Conservation (phyloP, 352 stramenopile species). For the Pelagophyceae sp. region DNA sequence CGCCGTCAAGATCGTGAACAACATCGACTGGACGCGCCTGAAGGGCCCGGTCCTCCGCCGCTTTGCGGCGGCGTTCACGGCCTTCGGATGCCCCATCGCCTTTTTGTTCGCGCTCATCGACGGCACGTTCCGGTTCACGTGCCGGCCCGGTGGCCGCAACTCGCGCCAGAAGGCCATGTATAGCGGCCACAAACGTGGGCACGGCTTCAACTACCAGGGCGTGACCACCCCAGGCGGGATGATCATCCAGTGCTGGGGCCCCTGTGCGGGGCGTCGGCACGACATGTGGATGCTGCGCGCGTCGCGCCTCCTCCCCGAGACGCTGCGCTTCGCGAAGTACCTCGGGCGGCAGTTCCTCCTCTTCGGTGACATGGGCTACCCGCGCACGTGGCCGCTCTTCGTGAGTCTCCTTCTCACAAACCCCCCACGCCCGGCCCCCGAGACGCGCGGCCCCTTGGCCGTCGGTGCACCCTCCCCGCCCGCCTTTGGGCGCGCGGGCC, state of each 20-base stretch:
- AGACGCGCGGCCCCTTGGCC: too few relatives aligned
- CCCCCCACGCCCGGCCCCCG: too few relatives aligned
- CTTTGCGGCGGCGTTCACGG: too few relatives aligned
- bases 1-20: too few relatives aligned
- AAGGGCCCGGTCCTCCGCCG: too few relatives aligned
- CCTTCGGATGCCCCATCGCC: too few relatives aligned
- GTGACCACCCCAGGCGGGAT: not conserved
- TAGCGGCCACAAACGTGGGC: not conserved
- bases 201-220: slow-evolving; percentile 14
- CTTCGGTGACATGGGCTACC: not conserved
- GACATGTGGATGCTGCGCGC: not conserved
- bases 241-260: not conserved
- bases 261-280: not conserved
- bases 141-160: not conserved
- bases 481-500: too few relatives aligned
- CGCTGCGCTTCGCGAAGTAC: not conserved
- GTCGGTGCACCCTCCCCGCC: too few relatives aligned
- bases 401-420: too few relatives aligned
- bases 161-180: not conserved
- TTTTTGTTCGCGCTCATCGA: too few relatives aligned
- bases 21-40: too few relatives aligned
- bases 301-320: not conserved
- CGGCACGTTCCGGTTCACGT: not conserved
- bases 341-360: not conserved
- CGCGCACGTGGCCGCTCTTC: too few relatives aligned